phyloP scores from a whole-genome alignment of 176 grass and related monocot species.

The Dendrocalamus sinicus region DNA sequence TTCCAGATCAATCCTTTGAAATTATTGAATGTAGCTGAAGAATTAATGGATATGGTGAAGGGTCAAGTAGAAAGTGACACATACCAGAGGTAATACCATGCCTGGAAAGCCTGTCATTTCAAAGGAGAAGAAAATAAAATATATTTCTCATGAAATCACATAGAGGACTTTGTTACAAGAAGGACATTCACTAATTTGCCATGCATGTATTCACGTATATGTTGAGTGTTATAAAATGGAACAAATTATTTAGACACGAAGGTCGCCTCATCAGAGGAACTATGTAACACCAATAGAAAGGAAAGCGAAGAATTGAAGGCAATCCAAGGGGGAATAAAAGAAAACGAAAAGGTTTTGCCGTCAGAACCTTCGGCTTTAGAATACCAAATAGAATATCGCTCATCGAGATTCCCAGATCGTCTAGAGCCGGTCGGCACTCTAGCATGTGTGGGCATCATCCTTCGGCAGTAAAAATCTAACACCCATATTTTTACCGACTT shows the following conservation, averaged over 20 bases:
- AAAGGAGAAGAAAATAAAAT: background rate
- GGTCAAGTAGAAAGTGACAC: conserved; percentile 16
- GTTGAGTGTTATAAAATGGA: background rate
- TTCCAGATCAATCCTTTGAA: background rate
- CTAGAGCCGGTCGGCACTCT: no score
- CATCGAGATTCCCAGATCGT: no score
- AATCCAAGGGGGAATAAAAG: no score
- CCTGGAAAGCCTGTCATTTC: background rate
- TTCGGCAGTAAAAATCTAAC: no score
- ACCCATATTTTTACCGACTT: no score
- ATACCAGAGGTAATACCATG: background rate
- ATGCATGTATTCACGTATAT: background rate
- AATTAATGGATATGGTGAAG: conserved; percentile 22
- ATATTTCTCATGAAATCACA: background rate
- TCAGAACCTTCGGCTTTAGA: no score
- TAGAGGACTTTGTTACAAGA: background rate
- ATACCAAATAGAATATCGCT: no score
- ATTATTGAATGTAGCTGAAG: background rate
- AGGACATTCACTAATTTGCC: background rate
- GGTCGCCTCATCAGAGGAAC: background rate
- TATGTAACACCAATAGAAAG: background rate
- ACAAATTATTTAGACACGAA: background rate
- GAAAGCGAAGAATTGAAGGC: no score
- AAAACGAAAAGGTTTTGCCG: no score
- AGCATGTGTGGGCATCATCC: no score